A percentile compares a stretch with the other conserved stretches of the same genome.
phyloP scores from a whole-genome alignment of 2,329 filamentous ascomycete species.

The Trichothecium roseum region DNA sequence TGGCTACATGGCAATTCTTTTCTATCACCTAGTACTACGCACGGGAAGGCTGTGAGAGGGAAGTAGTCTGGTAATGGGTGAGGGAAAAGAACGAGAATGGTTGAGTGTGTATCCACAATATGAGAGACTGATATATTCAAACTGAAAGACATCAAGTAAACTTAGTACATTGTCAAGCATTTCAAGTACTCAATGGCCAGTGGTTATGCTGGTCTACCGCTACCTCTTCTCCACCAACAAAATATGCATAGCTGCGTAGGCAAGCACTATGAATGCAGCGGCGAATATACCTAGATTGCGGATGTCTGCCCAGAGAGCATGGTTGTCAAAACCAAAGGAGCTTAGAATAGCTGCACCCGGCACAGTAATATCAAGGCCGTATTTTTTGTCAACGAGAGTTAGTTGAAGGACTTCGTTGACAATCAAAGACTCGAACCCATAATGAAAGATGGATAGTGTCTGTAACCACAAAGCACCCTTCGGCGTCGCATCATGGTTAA shows the following conservation, averaged over 20 bases:
- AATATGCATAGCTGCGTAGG: constrained; percentile 88
- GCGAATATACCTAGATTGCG: constrained; percentile 75
- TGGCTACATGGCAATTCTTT: too few species aligned
- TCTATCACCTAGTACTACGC: too few species aligned
- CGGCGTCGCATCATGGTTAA: constrained; percentile 92
- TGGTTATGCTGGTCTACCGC: too few species aligned
- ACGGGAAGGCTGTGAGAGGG: too few species aligned
- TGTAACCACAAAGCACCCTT: constrained; percentile 81
- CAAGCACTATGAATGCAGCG: constrained; percentile 72
- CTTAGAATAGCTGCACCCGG: constrained; percentile 89
- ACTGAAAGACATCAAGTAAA: too few species aligned
- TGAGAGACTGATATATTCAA: too few species aligned
- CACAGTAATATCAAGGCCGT: constrained; percentile 91
- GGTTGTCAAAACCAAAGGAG: constrained; percentile 87
- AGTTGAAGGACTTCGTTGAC: constrained; percentile 93
- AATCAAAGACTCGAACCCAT: constrained; percentile 89
- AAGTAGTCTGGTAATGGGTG: too few species aligned
- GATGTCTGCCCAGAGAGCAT: constrained; percentile 77
- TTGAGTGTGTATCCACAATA: too few species aligned
- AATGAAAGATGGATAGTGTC: constrained; percentile 93
- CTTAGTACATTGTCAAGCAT: too few species aligned
- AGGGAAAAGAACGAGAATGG: too few species aligned
- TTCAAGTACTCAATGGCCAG: too few species aligned
- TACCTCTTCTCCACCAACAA: constrained; percentile 72
- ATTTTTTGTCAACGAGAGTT: constrained; percentile 86